These are phyloP conservation scores for Puccinellia tenuiflora DNA, from an alignment of 176 grass and related monocot genomes.

Conservation along the genomic window DNA sequence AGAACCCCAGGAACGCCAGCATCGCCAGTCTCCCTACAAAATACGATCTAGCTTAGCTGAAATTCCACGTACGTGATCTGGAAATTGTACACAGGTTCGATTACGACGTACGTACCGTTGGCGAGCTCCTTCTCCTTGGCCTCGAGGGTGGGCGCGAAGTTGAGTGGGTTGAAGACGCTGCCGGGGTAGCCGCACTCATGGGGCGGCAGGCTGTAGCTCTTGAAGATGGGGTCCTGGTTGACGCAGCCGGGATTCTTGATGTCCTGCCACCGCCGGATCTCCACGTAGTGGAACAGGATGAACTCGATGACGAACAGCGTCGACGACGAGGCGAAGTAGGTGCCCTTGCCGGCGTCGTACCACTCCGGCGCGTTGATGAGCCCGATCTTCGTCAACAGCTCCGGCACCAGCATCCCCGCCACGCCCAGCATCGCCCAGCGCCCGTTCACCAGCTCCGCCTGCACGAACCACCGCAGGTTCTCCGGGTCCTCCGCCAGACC, in stretches of 20 bases:
- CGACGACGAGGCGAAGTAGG: conserved; percentile 55
- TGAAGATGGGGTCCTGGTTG: conserved; percentile 71
- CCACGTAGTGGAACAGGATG: conserved; percentile 68
- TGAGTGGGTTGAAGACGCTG: conserved; percentile 52
- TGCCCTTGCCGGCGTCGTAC: conserved; percentile 67
- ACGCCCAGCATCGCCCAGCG: conserved; percentile 95
- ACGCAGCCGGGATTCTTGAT: conserved; percentile 58
- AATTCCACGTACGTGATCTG: conserved; percentile 30
- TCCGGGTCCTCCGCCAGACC: conserved; percentile 76
- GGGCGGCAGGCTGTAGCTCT: conserved; percentile 50
- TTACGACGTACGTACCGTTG: conserved; percentile 42
- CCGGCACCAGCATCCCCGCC: conserved; percentile 75
- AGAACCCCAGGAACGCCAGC: conserved; percentile 53
- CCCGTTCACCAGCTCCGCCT: conserved; percentile 81
- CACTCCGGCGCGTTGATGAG: conserved; percentile 47
- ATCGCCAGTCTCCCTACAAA: conserved; percentile 48
- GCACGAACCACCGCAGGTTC: conserved; percentile 80
- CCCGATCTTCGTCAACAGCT: conserved; percentile 66
- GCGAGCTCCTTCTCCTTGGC: conserved; percentile 60
- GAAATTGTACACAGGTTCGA: not conserved
- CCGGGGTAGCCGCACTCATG: conserved; percentile 51
- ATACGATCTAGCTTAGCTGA: not conserved
- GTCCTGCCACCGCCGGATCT: conserved; percentile 67
- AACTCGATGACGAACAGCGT: conserved; percentile 60
- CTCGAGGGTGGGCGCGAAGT: conserved; percentile 45